Evolutionary conservation across 139 green algal genomes (phyloP).

Genomic region (Micractinium conductrix): DNA sequence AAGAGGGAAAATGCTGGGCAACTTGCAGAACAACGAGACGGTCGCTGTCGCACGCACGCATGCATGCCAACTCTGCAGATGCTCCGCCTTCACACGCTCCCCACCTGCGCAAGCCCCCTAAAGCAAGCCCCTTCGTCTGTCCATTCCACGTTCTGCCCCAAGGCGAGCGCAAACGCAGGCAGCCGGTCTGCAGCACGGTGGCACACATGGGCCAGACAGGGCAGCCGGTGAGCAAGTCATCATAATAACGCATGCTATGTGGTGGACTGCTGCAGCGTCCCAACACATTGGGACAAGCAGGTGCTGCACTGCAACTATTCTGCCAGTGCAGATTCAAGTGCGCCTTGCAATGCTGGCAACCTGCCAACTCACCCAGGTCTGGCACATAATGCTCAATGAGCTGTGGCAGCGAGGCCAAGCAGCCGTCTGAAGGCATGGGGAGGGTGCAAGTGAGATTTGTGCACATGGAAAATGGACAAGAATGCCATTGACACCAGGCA

Average conservation of each 20-base stretch:
- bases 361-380: slow-evolving; percentile 48
- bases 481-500: no score
- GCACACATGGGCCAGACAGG: no score
- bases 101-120: slow-evolving; percentile 51
- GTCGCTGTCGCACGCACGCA: neutral
- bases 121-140: slow-evolving; percentile 67
- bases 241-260: neutral
- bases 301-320: no score
- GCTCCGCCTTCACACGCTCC: no score
- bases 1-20: neutral
- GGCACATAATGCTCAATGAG: slow-evolving; percentile 75
- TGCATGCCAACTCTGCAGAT: neutral
- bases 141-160: slow-evolving; percentile 84
- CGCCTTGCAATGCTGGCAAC: no score
- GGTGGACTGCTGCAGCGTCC: no score
- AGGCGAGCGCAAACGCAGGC: slow-evolving; percentile 72
- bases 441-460: neutral
- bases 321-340: no score
- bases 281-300: no score
- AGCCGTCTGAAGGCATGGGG: slow-evolving; percentile 35
- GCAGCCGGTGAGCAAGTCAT: neutral
- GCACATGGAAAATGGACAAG: neutral
- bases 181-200: slow-evolving; percentile 46
- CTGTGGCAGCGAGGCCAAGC: slow-evolving; percentile 65
- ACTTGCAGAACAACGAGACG: neutral